Evolutionary conservation across 768 basidiomycete genomes (phyloP), one percentile per base, ranked within the genome.

Genomic region (Termitomyces sp.): DNA sequence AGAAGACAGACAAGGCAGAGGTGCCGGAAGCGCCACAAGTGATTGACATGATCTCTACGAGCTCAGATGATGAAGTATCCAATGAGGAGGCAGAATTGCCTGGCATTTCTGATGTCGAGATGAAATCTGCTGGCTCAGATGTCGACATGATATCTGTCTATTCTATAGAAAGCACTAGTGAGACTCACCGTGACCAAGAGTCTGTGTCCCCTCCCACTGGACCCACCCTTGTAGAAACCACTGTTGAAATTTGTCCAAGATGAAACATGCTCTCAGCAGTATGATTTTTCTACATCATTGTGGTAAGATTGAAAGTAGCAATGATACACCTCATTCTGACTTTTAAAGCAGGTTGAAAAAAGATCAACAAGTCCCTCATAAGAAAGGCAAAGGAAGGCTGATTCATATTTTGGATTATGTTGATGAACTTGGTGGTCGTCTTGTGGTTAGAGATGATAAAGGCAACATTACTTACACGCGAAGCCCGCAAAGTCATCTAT

Each of bases 381-480:
- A 69, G 51, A 71, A 75, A 53, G 64, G 68, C 10, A 56, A 57
- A 13, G 73, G 73, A 10, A 54, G 56, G 78, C 75, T 47, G 71
- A 67, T 66, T 71, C 73, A 39, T 69, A 72, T 10, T 50, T 69
- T 9, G 60, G 63, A 41, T 65, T 71, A 7, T 71, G 76, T 68
- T 49, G 70, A 41, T 76, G 67, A 65, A 31, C 27, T 76, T 72
- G 75, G 75, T 76, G 54, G 58, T 47, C 9, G 43, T 60, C 5
- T 73, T 75, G 52, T 59, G 76, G 0, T 39, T 73, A 23, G 25
- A 16, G 54, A 66, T 54, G 27, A 11, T 10, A 27, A 56, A 35
- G 65, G 66, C 5, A 43, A 50, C 2, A 54, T 70, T 39, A 40
- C 59, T 70, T 39, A 40, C 59, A 9, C 18, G 62, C 20, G 68